phyloP scores from a whole-genome alignment of 139 green algal genomes.

The Desmodesmus armatus region DNA sequence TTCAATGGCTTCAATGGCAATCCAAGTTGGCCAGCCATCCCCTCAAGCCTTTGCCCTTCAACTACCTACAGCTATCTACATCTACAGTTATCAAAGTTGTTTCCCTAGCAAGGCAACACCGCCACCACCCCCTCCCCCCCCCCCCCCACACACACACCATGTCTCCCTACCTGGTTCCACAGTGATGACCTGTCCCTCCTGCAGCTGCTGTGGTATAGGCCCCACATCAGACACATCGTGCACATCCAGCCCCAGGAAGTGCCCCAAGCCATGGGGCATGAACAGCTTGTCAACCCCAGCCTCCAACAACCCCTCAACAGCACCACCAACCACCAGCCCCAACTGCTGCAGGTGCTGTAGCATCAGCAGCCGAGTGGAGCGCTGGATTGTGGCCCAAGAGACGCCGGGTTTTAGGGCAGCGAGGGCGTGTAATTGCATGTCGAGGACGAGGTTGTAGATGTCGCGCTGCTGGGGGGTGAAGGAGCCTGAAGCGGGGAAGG shows the following conservation, averaged over 20 bases:
- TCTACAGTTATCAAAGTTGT: too few relatives aligned
- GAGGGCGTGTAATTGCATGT: constrained; percentile 53
- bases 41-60: too few relatives aligned
- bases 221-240: constrained; percentile 82
- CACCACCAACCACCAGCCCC: constrained; percentile 59
- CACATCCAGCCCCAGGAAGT: constrained; percentile 92
- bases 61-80: too few relatives aligned
- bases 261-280: constrained; percentile 94
- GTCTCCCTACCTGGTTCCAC: too few relatives aligned
- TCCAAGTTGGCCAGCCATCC: too few relatives aligned
- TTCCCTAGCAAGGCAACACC: too few relatives aligned
- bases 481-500: constrained; percentile 79
- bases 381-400: constrained; percentile 80
- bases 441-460: constrained; percentile 88
- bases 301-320: constrained; percentile 78
- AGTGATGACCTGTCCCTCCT: constrained; percentile 31
- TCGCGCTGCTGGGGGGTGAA: constrained; percentile 79
- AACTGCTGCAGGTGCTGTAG: constrained; percentile 70
- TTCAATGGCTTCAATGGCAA: too few relatives aligned
- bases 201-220: constrained; percentile 10
- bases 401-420: constrained; percentile 64
- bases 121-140: too few relatives aligned
- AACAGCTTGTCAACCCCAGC: constrained; percentile 83
- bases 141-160: too few relatives aligned
- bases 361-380: constrained; percentile 80